Base-by-base conservation (phyloP, 2,329 filamentous ascomycete species). In the Onygenales sp. region DNA sequence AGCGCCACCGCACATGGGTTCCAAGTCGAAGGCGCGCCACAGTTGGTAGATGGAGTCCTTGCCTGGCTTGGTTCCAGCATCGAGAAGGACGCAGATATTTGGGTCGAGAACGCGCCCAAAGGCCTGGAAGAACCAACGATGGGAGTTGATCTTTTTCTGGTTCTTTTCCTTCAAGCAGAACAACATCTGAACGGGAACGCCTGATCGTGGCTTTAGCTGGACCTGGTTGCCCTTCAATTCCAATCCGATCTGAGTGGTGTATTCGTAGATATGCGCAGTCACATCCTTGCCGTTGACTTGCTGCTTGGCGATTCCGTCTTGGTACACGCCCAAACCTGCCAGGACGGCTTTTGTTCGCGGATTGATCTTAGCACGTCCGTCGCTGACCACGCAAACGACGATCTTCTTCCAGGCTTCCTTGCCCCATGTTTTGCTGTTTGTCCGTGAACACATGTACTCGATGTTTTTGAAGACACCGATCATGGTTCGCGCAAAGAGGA, bases 381-480 rank as follows among this genome's bases (percentile, higher is more conserved):
- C 93, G 63, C 90, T 96, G 60, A 98, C 93, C 44, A 98, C 84
- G 69, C 92, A 97, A 9, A 98, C 93, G 8, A 98, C 93, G 63
- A 98, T 97, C 78, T 98, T 98, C 77, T 98, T 97, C 93, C 93
- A 98, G 4, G 92, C 91, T 63, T 95, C 89, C 69, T 94, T 93
- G 60, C 93, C 93, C 93, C 93, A 98, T 0, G 92, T 97, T 74
- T 95, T 95, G 73, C 90, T 95, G 68, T 87, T 89, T 45, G 85
- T 89, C 49, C 92, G 83, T 56, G 87, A 89, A 72, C 93, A 96
- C 88, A 98, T 96, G 76, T 92, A 91, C 69, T 96, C 92, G 61
- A 98, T 89, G 69, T 98, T 98, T 75, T 98, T 97, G 78, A 97
- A 92, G 5, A 98, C 90, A 69, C 93, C 93, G 49, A 85, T 88